A percentile compares a stretch with the other conserved stretches of the same genome.
Conservation (phyloP, 805 yeast genomes). For the Barnettozyma pratensis region DNA sequence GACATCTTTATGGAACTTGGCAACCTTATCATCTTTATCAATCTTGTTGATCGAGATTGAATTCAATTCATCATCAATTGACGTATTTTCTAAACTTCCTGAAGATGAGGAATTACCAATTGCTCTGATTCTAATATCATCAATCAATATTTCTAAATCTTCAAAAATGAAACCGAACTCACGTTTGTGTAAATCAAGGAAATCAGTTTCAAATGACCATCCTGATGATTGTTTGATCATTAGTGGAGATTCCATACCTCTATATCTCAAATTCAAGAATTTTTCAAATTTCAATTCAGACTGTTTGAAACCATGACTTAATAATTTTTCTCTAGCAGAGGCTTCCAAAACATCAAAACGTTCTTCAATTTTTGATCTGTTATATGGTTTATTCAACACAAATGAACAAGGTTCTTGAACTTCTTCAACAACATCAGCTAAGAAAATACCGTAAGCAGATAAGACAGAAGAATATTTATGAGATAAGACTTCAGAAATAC, state of each 20-base stretch:
- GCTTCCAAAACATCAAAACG: constrained; percentile 41
- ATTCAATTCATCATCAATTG: constrained; percentile 50
- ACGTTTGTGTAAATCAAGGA: constrained; percentile 50
- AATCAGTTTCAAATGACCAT: constrained; percentile 37
- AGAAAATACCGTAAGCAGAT: constrained; percentile 83
- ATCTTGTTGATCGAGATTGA: constrained; percentile 26
- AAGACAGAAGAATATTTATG: constrained; percentile 80
- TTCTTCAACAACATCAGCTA: constrained; percentile 82
- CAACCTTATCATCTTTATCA: constrained; percentile 17
- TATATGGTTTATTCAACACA: constrained; percentile 29
- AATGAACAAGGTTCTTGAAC: constrained; percentile 66
- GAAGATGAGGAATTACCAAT: constrained; percentile 47
- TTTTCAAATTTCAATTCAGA: constrained; percentile 50
- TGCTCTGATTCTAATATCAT: constrained; percentile 71
- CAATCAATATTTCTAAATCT: constrained; percentile 55
- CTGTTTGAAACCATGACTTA: constrained; percentile 48
- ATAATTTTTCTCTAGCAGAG: constrained; percentile 37
- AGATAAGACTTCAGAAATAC: constrained; percentile 61
- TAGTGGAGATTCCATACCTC: constrained; percentile 85
- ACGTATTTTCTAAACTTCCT: constrained; percentile 29
- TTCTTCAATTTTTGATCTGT: constrained; percentile 31
- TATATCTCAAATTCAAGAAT: constrained; percentile 72
- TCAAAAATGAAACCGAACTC: constrained; percentile 71
- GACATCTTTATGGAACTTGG: constrained; percentile 38
- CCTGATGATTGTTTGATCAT: constrained; percentile 44